These are phyloP conservation scores for Panaeolus papilionaceus DNA, from an alignment of 768 basidiomycete genomes.

Conservation along the genomic window DNA sequence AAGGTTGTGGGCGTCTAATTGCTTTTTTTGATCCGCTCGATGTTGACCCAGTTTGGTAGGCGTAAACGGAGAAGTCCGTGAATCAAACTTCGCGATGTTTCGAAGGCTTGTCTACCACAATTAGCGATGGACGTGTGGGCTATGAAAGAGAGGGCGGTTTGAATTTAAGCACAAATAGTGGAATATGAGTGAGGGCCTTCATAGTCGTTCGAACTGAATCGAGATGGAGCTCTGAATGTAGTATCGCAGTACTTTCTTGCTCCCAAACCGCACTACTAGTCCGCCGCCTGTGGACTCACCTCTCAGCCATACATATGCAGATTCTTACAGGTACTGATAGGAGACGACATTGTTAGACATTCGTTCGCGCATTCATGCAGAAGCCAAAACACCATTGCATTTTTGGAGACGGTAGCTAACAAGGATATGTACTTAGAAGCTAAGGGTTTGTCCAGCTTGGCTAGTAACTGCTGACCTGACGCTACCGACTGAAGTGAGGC, in stretches of 20 bases:
- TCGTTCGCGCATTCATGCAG: background rate
- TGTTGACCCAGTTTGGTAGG: background rate
- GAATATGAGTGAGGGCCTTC: too few species aligned
- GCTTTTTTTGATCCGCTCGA: background rate
- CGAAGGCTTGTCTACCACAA: background rate
- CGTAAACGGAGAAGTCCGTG: background rate
- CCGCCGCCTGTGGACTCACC: too few species aligned
- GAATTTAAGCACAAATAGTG: too few species aligned
- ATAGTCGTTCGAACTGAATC: too few species aligned
- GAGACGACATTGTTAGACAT: too few species aligned
- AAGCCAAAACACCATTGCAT: background rate
- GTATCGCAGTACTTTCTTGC: too few species aligned
- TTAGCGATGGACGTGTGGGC: background rate
- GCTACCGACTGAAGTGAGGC: constrained; percentile 26
- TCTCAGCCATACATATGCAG: too few species aligned
- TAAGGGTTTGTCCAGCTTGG: constrained; percentile 36
- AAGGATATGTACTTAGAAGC: constrained; percentile 25
- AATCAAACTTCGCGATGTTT: background rate
- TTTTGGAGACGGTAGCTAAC: background rate
- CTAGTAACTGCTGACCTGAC: constrained; percentile 33
- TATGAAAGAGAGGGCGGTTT: too few species aligned
- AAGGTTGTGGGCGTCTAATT: background rate
- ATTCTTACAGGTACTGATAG: too few species aligned
- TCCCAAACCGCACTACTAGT: too few species aligned
- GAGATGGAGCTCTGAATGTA: too few species aligned